Base-by-base conservation (phyloP, 2,329 filamentous ascomycete species). In the Neonectria ditissima region DNA sequence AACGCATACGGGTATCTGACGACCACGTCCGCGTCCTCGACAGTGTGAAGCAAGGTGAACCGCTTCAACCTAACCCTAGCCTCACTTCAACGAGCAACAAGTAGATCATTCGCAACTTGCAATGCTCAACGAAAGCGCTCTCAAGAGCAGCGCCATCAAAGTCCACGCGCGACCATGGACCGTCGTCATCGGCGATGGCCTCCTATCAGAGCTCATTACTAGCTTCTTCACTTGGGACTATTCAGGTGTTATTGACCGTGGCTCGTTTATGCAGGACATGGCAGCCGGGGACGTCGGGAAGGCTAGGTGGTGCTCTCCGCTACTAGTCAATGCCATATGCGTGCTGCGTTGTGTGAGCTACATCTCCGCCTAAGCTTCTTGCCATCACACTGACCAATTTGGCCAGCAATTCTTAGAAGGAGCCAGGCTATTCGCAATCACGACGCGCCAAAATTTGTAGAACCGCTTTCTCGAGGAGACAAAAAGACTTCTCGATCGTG, bases 241-340 rank as follows among this genome's bases (percentile, higher is more conserved):
- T 20, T 13, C 7, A 14, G 30, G 28, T n/a, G 34, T 8, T 11
- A 11, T 55, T 41, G 52, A 30, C 16, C 45, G 20, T 48, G 45
- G 18, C 14, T 26, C 45, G 10, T 48, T 48, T 5, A 2, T 48
- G 13, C 26, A 20, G 13, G 32, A 55, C 7, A 26, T 55, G 52
- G 26, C 16, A 26, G n/a, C n/a, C 5, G 26, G 34, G 5, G 24
- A 39, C 5, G 16, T 26, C 18, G 2, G n/a, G 13, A 41, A 26
- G 28, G 24, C 52, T 4, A 55, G 28, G 14, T 55, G 39, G 24
- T 55, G 52, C 24, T 41, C 52, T 4, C 52, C 52, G 2, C 37
- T 55, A 7, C 52, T 55, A 20, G 37, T 55, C 22, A 55, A 43
- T 43, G 52, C 52, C 14, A 44, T 55, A 20, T 55, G 52, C 30